Evolutionary conservation across 441 rosid genomes (phyloP), one percentile per base, ranked within the genome.

Genomic region (Croton setiger): DNA sequence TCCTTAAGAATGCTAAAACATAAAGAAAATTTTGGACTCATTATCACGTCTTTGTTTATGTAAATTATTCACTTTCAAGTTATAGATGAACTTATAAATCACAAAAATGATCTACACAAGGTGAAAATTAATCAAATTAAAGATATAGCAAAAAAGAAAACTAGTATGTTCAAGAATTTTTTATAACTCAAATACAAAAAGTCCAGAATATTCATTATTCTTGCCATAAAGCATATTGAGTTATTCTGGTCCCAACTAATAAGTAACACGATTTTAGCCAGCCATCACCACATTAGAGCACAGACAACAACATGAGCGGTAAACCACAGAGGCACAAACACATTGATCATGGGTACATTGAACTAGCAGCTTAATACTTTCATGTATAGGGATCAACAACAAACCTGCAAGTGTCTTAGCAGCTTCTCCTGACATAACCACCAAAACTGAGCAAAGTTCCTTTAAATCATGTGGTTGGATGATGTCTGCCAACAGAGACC

Each of bases 371-470:
- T 41, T 64, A 15, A 58, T 27, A 39, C 27, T 54, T 35, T 61
- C 49, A 39, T 20, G 35, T n/a, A 39, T 45, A 48, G 36, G 63
- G 14, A 57, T 44, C 47, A 70, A 62, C 63, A 55, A 37, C 37
- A 53, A 69, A 96, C 98, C 99, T 80, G 84, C 84, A 72, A 93
- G 73, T 54, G 92, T 83, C 80, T 84, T 89, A 44, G 89, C 97
- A 70, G 96, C 85, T 85, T 88, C 94, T 71, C 81, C 83, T 4
- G 98, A 82, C 76, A 87, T 66, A 53, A 95, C 81, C 54, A 88
- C 98, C 82, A 96, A 82, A 72, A 93, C 97, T 62, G 99, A 91
- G 85, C 99, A 96, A 80, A 93, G 96, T 65, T 91, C 99, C 84
- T 83, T 91, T 73, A 96, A 75, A 77, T 93, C 99, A 69, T 85